Conservation (phyloP, 2,329 filamentous ascomycete species). For the Aureobasidium musti region DNA sequence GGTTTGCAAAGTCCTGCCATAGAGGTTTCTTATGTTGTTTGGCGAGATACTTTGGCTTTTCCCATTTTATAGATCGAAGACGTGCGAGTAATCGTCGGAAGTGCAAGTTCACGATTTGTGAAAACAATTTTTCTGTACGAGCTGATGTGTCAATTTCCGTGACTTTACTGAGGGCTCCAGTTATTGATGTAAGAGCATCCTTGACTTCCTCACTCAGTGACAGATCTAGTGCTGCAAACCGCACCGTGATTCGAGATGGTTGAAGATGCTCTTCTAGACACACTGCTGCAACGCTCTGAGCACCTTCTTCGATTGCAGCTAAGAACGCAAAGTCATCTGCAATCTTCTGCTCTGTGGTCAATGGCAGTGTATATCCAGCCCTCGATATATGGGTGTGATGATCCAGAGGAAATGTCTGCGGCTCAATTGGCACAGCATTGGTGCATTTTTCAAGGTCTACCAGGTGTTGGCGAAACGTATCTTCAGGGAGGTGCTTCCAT, state of each 20-base stretch:
- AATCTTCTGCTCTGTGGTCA: constrained; percentile 1
- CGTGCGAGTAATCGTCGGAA: constrained; percentile 6
- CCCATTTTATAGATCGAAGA: constrained; percentile 9
- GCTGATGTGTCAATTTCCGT: not conserved
- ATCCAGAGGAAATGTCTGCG: constrained; percentile 6
- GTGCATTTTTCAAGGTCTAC: constrained; percentile 20
- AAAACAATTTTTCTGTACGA: not conserved
- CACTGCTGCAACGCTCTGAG: constrained; percentile 24
- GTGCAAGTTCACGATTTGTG: constrained; percentile 5
- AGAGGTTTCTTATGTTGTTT: constrained; percentile 25
- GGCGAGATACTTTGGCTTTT: constrained; percentile 22
- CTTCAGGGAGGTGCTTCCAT: constrained; percentile 1
- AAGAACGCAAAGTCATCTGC: constrained; percentile 28
- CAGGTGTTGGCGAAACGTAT: constrained; percentile 21
- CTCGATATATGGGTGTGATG: not conserved
- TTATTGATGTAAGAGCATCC: not conserved
- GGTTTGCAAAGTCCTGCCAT: constrained; percentile 22
- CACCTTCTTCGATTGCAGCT: constrained; percentile 25
- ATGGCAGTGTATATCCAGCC: not conserved
- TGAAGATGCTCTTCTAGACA: constrained; percentile 17
- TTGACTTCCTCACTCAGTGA: constrained; percentile 16
- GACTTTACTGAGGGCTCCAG: not conserved
- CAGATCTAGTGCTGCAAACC: constrained; percentile 24
- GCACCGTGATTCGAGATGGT: constrained; percentile 1
- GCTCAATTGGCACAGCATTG: constrained; percentile 20